Base-by-base conservation (phyloP, 2,329 filamentous ascomycete genomes). In the Apiospora rasikravindrae region DNA sequence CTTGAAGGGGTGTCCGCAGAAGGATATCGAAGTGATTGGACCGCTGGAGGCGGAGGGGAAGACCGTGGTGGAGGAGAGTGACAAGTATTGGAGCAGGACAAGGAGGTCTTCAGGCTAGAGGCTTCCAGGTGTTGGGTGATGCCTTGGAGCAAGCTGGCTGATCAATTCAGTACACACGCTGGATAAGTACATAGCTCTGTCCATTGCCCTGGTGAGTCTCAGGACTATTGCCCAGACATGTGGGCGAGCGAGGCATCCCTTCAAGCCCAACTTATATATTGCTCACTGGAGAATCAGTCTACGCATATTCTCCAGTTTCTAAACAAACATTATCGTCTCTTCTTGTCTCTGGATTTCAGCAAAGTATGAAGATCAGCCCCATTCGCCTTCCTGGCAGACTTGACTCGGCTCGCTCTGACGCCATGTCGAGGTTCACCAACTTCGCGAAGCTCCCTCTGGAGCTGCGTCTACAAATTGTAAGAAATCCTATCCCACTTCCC, bases 1-100 rank as follows among this genome's bases (percentile, higher is more conserved):
- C n/a, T 79, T 88, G 70, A 78, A 79, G 67, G 82, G 77, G 1
- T 85, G 86, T 26, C 77, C 77, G 44, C 87, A 88, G 80, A 86
- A 85, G 74, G 80, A 83, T 68, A 80, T 88, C 19, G 83, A 88
- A 75, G 83, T 88, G 64, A 78, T 87, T 73, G 86, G 87, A 5
- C 86, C 86, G 2, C 77, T 87, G 49, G 81, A 79, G 51, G 83
- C 78, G 0, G 84, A 85, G 81, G 84, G 87, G 71, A 77, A 78
- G 70, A 78, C 78, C 45, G 85, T 87, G 29, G 80, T 86, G 42
- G 78, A 84, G 71, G 84, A 86, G 77, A 84, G 83, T 70, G 81
- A 83, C 74, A 78, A 79, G 69, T 87, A 86, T 78, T 88, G 86
- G 86, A 80, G 76, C 42, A 77, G 73, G 66, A 81, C 80, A 22